These are phyloP conservation scores for Saprolegnia parasitica DNA, from an alignment of 352 stramenopile genomes.

Conservation along the genomic window DNA sequence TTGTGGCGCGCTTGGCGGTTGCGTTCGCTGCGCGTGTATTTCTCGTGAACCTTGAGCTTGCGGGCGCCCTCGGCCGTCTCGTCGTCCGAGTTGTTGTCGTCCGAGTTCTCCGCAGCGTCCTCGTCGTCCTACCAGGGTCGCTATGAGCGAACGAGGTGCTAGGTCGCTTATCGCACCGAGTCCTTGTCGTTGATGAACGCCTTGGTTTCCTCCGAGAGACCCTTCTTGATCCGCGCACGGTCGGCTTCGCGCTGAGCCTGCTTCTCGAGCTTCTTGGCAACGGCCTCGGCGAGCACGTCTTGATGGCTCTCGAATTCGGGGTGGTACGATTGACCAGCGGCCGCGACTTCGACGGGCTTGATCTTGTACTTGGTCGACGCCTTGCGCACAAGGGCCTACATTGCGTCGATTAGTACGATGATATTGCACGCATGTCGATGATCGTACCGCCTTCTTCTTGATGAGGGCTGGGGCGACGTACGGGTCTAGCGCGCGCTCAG, in stretches of 20 bases:
- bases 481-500: conserved; percentile 15
- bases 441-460: conserved; percentile 30
- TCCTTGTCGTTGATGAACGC: conserved; percentile 69
- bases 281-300: conserved; percentile 66
- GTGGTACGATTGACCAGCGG: conserved; percentile 79
- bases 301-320: conserved; percentile 77
- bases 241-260: conserved; percentile 45
- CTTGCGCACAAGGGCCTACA: conserved; percentile 21
- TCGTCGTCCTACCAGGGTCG: conserved; percentile 29
- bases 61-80: conserved; percentile 11
- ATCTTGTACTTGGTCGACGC: conserved; percentile 64
- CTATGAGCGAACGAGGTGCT: neutral
- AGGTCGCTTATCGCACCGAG: conserved; percentile 34
- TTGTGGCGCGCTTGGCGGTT: conserved; percentile 80
- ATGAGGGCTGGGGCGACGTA: conserved; percentile 21
- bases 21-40: conserved; percentile 63
- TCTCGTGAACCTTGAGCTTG: conserved; percentile 41
- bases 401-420: neutral
- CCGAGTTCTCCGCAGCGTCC: conserved; percentile 39
- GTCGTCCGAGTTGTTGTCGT: conserved; percentile 37
- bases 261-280: conserved; percentile 65
- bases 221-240: conserved; percentile 43
- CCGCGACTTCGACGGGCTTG: conserved; percentile 66
- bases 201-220: conserved; percentile 71
- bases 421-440: neutral